Evolutionary conservation across 192 early-diverging fungal species (phyloP).

Genomic region (Mortierella claussenii): DNA sequence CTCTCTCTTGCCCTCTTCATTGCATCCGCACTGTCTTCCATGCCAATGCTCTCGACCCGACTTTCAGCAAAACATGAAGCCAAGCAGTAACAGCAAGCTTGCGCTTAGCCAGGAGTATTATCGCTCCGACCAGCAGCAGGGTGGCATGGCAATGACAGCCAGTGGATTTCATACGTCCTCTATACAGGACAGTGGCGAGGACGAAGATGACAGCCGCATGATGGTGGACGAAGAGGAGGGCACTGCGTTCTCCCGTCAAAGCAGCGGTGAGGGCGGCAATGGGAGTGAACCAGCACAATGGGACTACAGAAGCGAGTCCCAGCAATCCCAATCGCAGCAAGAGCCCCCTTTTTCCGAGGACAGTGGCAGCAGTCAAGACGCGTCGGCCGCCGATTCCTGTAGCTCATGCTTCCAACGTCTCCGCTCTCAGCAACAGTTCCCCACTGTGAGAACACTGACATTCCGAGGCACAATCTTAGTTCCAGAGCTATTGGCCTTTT

Average conservation of each 20-base stretch:
- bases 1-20: not conserved
- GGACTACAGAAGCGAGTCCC: not conserved
- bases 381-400: not conserved
- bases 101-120: too few species aligned
- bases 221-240: not conserved
- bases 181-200: not conserved
- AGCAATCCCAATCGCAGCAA: not conserved
- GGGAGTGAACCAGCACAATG: not conserved
- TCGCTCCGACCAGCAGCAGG: too few species aligned
- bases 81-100: too few species aligned
- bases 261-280: too few species aligned
- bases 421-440: conserved; percentile 11
- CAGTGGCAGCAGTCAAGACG: not conserved
- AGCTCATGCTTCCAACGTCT: not conserved
- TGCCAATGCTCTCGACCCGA: not conserved
- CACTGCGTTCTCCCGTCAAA: too few species aligned
- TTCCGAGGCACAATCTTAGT: conserved; percentile 23
- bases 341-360: not conserved
- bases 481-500: conserved; percentile 15
- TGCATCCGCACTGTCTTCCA: too few species aligned
- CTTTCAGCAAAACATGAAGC: too few species aligned
- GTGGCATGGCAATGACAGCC: too few species aligned
- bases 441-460: conserved; percentile 11
- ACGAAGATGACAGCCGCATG: not conserved
- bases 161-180: not conserved